Conservation (phyloP, 2,329 filamentous ascomycete species). For the Elsinoe arachidis region DNA sequence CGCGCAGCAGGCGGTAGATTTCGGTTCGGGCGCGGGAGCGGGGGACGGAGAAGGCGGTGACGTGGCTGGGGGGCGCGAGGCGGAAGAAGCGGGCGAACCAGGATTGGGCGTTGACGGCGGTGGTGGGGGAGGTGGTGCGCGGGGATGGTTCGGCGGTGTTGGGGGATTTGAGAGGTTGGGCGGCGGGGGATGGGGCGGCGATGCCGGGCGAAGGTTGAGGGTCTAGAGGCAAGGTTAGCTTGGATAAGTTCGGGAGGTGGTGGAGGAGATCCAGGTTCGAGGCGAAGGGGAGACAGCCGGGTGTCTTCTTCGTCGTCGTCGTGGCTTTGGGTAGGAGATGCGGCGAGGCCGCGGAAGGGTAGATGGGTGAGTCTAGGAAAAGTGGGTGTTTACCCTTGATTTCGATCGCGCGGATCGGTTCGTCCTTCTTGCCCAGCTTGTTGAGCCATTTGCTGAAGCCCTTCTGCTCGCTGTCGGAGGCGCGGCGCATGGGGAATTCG, state of each 20-base stretch:
- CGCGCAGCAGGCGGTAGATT: constrained; percentile 62
- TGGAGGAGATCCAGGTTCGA: neutral
- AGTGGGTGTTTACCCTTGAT: constrained; percentile 28
- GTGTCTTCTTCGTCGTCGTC: neutral
- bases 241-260: constrained; percentile 3
- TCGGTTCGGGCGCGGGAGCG: constrained; percentile 69
- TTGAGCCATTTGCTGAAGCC: constrained; percentile 47
- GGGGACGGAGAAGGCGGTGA: constrained; percentile 66
- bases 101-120: constrained; percentile 40
- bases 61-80: constrained; percentile 70
- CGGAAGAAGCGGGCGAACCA: constrained; percentile 87
- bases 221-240: constrained; percentile 1
- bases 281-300: neutral
- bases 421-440: constrained; percentile 44
- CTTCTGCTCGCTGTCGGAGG: constrained; percentile 19
- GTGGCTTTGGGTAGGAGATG: neutral
- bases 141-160: neutral
- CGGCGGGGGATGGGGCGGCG: neutral
- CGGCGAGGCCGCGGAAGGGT: constrained; percentile 18
- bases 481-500: constrained; percentile 37
- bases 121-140: constrained; percentile 19
- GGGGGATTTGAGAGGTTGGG: constrained; percentile 3
- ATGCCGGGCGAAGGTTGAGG: constrained; percentile 4
- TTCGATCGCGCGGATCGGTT: constrained; percentile 32
- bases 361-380: constrained; percentile 14